These are phyloP conservation scores for Ophidiomyces ophidiicola DNA, from an alignment of 2,329 filamentous ascomycete genomes.

Conservation along the genomic window DNA sequence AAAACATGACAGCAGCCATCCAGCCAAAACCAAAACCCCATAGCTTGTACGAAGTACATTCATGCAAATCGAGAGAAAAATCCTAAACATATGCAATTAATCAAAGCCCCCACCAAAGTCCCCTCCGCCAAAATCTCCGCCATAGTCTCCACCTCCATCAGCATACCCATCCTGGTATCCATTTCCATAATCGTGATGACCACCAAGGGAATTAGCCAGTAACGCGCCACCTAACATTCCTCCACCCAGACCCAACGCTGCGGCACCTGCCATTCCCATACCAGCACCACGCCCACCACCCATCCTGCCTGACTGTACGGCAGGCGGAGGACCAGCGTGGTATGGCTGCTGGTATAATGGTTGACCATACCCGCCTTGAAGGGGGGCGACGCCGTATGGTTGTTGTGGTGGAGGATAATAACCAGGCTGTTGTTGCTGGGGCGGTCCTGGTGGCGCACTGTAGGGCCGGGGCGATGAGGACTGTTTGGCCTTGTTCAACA, in stretches of 20 bases:
- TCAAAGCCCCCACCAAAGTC: conserved; percentile 2
- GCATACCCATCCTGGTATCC: conserved; percentile 22
- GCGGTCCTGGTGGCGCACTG: too few relatives aligned
- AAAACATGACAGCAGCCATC: too few relatives aligned
- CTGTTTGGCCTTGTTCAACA: conserved; percentile 1
- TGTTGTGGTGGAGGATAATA: conserved; percentile 2
- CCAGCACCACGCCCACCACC: conserved; percentile 3
- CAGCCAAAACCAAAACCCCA: too few relatives aligned
- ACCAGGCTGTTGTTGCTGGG: neutral
- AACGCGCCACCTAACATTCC: conserved; percentile 68
- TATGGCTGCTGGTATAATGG: conserved; percentile 1
- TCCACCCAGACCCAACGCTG: conserved; percentile 66
- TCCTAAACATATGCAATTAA: neutral
- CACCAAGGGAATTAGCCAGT: conserved; percentile 55
- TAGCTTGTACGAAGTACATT: too few relatives aligned
- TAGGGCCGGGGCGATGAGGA: conserved; percentile 2
- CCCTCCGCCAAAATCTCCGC: conserved; percentile 1
- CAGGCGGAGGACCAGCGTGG: neutral
- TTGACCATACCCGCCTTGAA: neutral
- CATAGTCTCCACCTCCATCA: conserved; percentile 15
- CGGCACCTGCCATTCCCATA: conserved; percentile 42
- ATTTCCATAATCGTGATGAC: conserved; percentile 39
- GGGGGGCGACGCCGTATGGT: conserved; percentile 1
- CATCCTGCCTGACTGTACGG: neutral
- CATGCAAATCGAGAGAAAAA: too few relatives aligned